Evolutionary conservation across 108 stramenopile species (phyloP).

Genomic region (Nitzschia sp.): DNA sequence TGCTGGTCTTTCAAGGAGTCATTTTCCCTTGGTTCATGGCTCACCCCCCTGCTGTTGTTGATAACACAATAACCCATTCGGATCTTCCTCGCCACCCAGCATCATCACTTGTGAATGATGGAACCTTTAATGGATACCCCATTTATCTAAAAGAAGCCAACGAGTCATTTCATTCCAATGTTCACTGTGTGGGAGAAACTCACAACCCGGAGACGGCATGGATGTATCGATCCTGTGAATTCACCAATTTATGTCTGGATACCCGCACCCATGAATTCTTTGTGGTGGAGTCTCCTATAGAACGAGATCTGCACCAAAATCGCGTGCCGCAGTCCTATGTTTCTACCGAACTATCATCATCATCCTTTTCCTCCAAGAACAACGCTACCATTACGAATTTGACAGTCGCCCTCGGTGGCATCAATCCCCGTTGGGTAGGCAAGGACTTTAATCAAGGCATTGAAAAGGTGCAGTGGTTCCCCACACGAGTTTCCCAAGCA

Average conservation of each 20-base stretch:
- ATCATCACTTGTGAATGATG: no score
- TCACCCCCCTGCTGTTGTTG: neutral
- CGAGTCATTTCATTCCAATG: slow-evolving; percentile 22
- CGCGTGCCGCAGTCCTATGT: neutral
- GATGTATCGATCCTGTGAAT: slow-evolving; percentile 48
- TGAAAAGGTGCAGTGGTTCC: slow-evolving; percentile 44
- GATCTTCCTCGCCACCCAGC: neutral
- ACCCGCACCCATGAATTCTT: slow-evolving; percentile 37
- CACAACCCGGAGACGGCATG: slow-evolving; percentile 41
- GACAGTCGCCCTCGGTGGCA: slow-evolving; percentile 42
- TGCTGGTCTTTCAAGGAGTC: slow-evolving; percentile 1
- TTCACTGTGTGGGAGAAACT: slow-evolving; percentile 62
- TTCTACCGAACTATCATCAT: slow-evolving; percentile 8
- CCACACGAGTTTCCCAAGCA: slow-evolving; percentile 5
- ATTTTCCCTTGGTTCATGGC: neutral
- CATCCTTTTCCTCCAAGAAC: no score
- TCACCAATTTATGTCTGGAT: slow-evolving; percentile 48
- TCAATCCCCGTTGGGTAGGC: slow-evolving; percentile 48
- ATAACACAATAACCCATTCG: neutral
- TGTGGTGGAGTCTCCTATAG: slow-evolving; percentile 36
- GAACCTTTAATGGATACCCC: slow-evolving; percentile 20
- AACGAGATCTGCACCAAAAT: slow-evolving; percentile 14
- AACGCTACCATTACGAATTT: slow-evolving; percentile 3
- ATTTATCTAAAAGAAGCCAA: slow-evolving; percentile 8
- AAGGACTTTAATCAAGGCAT: slow-evolving; percentile 26